Conservation (phyloP, 495 filamentous ascomycete species). For the Penicillium flavigenum region DNA sequence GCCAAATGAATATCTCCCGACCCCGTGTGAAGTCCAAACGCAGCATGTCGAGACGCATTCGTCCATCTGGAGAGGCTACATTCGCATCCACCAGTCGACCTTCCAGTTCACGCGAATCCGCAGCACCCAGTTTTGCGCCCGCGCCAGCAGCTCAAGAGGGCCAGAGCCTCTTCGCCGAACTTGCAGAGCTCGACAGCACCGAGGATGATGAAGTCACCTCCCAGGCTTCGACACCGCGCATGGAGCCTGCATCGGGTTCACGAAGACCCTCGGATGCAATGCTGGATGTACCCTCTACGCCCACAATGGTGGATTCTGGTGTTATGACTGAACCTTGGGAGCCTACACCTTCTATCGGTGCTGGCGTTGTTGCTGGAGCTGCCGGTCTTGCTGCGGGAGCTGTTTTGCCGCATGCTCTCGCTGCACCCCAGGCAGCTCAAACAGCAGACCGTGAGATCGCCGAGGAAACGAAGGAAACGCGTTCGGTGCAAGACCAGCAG, state of each 20-base stretch:
- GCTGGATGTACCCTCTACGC: conserved; percentile 30
- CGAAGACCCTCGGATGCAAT: conserved; percentile 39
- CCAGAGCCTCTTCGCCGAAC: conserved; percentile 87
- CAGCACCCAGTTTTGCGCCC: conserved; percentile 41
- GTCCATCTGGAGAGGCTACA: conserved; percentile 64
- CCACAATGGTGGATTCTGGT: conserved; percentile 72
- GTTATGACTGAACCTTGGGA: conserved; percentile 84
- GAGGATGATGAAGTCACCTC: conserved; percentile 59
- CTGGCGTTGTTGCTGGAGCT: conserved; percentile 8
- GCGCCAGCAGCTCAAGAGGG: conserved; percentile 54
- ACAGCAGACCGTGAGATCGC: conserved; percentile 22
- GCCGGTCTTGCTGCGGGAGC: conserved; percentile 11
- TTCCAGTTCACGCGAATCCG: conserved; percentile 53
- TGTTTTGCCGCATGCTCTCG: conserved; percentile 12
- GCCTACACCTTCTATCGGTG: conserved; percentile 14
- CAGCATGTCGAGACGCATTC: conserved; percentile 60
- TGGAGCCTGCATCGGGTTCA: conserved; percentile 40
- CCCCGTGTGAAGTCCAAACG: conserved; percentile 70
- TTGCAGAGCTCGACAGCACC: conserved; percentile 71
- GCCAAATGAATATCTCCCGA: conserved; percentile 60
- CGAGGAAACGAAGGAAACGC: conserved; percentile 22
- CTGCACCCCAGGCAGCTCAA: conserved; percentile 23
- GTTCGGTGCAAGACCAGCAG: conserved; percentile 14
- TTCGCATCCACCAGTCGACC: conserved; percentile 48
- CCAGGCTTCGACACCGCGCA: conserved; percentile 52